Evolutionary conservation across 2,329 filamentous ascomycete species (phyloP), one percentile per base, ranked within the genome.

Genomic region (Cladophialophora bantiana): DNA sequence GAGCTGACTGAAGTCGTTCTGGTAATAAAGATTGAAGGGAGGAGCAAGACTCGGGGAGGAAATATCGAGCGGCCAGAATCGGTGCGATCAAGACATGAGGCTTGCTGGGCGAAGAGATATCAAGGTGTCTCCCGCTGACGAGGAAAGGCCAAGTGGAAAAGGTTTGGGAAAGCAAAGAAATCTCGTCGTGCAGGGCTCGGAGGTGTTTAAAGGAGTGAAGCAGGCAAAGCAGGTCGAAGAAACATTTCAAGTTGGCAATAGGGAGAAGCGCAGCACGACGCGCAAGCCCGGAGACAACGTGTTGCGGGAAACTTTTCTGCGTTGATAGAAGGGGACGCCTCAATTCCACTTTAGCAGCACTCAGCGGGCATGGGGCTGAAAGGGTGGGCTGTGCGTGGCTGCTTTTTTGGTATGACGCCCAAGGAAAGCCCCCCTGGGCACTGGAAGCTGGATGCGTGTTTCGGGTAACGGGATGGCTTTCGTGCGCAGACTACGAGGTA

Each of bases 51-150:
- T 20, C 42, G 40, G 26, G n/a, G 26, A 58, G n/a, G 18, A 3
- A 50, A 32, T 12, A 50, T 31, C 9, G 42, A 31, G 42, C 45
- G 38, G 36, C 56, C 56, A 18, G n/a, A 26, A 55, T 34, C 57
- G 38, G 57, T 18, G 42, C 40, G 57, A 59, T 59, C 42, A 59
- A 34, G 13, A 59, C 57, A 59, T 59, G 38, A 48, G 57, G 57
- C 57, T 26, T 26, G 12, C 9, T 20, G 9, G 34, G 40, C 40
- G n/a, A 50, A 26, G 57, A 13, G 31, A 50, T 13, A 32, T 20
- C 18, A 7, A 48, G 34, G 7, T 34, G 13, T 13, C 15, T 13
- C 20, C 18, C 32, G 7, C 13, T 34, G 32, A 59, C 7, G 38
- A 31, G 26, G 4, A 50, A n/a, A 38, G 3, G 7, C 13, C 7